These are phyloP conservation scores for Hypoxylon subgilvum DNA, from an alignment of 495 filamentous ascomycete genomes.

Conservation along the genomic window DNA sequence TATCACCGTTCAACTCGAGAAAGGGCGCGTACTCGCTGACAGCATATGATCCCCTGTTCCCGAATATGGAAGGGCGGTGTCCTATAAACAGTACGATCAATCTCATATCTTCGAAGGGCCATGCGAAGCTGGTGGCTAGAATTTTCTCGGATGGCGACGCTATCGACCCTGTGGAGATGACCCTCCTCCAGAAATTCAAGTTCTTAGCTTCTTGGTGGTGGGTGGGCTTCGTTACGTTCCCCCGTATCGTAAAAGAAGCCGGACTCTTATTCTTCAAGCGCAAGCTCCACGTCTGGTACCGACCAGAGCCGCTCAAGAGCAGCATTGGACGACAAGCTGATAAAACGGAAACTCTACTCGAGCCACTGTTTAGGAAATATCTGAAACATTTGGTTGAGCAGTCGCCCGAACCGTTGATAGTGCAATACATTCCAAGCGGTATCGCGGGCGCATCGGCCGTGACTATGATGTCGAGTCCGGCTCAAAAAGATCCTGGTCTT, in stretches of 20 bases:
- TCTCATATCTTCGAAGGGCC: conserved; percentile 59
- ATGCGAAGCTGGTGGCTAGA: conserved; percentile 61
- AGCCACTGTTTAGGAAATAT: conserved; percentile 59
- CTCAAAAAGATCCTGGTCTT: conserved; percentile 1
- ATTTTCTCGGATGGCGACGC: conserved; percentile 55
- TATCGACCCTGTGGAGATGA: conserved; percentile 56
- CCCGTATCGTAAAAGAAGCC: conserved; percentile 66
- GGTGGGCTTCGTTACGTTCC: conserved; percentile 67
- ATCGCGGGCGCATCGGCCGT: conserved; percentile 42
- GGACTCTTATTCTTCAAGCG: conserved; percentile 56
- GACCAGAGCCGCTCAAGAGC: conserved; percentile 60
- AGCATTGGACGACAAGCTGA: conserved; percentile 59
- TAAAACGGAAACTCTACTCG: conserved; percentile 52
- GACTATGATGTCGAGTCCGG: conserved; percentile 45
- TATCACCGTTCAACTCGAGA: conserved; percentile 75
- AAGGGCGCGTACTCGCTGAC: conserved; percentile 63
- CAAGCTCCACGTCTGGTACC: conserved; percentile 62
- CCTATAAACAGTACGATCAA: conserved; percentile 62
- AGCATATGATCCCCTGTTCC: conserved; percentile 61
- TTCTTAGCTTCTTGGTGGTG: conserved; percentile 66
- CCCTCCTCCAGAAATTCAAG: conserved; percentile 43
- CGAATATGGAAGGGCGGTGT: conserved; percentile 41
- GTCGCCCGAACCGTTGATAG: conserved; percentile 44
- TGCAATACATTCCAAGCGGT: conserved; percentile 61
- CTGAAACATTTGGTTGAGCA: conserved; percentile 54